Evolutionary conservation across 148 eudicot species (phyloP).

Genomic region (Rhododendron williamsianum): DNA sequence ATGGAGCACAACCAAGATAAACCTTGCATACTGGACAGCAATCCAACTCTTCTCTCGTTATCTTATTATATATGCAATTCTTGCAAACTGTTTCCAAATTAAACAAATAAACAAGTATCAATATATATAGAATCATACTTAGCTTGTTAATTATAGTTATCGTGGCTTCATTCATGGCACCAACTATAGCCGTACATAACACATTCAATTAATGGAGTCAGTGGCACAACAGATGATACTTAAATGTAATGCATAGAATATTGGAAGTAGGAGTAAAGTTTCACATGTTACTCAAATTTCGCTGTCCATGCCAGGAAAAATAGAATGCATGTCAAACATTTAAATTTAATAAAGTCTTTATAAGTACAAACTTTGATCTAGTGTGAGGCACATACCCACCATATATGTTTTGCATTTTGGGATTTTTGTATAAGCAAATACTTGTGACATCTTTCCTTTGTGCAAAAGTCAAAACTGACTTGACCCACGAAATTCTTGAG

Average conservation of each 20-base stretch:
- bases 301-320: not conserved
- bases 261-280: not conserved
- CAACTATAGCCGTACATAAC: not conserved
- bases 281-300: not conserved
- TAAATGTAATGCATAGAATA: not conserved
- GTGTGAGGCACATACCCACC: no score
- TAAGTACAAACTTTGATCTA: no score
- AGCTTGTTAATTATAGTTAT: not conserved
- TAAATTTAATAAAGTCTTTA: not conserved
- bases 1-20: constrained; percentile 11
- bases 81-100: not conserved
- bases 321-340: not conserved
- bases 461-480: no score
- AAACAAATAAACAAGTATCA: not conserved
- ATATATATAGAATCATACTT: not conserved
- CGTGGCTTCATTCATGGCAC: not conserved
- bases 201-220: not conserved
- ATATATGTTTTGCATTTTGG: no score
- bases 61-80: constrained; percentile 2
- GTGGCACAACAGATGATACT: not conserved
- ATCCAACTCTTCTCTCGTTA: not conserved
- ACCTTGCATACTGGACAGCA: constrained; percentile 14
- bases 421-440: no score
- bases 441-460: no score
- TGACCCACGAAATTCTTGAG: not conserved